Evolutionary conservation across 495 filamentous ascomycete species (phyloP).

Genomic region (Talaromyces adpressus): DNA sequence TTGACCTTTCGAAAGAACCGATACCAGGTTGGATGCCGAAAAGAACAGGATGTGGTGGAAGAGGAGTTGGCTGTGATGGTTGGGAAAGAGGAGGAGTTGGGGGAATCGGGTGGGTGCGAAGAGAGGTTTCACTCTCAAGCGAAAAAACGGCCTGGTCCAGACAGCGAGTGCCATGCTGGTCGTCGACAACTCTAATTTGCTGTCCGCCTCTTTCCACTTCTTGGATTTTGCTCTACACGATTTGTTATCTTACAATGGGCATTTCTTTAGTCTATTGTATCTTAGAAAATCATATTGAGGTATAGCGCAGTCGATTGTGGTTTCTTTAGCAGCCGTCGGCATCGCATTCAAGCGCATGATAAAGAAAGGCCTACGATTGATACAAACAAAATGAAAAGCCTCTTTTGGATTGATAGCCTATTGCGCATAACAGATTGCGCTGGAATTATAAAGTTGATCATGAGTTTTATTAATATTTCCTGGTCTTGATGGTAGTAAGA

Average conservation of each 20-base stretch:
- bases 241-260: neutral
- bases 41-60: constrained; percentile 21
- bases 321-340: neutral
- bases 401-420: neutral
- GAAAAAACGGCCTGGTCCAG: constrained; percentile 31
- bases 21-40: constrained; percentile 5
- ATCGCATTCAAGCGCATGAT: neutral
- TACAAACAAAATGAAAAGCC: neutral
- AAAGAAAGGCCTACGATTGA: neutral
- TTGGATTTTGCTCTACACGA: neutral
- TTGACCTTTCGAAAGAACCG: neutral
- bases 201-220: constrained; percentile 2
- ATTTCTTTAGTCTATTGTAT: neutral
- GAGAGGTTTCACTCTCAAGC: constrained; percentile 39
- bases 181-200: constrained; percentile 13
- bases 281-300: neutral
- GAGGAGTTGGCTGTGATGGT: constrained; percentile 19
- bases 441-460: neutral
- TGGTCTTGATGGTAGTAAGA: neutral
- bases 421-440: neutral
- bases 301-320: neutral
- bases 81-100: constrained; percentile 11
- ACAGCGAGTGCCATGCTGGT: constrained; percentile 26
- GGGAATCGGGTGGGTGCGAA: constrained; percentile 8
- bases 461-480: neutral